Base-by-base conservation (phyloP, 371 early-diverging fungal genomes). In the Blastocladiella emersonii region DNA sequence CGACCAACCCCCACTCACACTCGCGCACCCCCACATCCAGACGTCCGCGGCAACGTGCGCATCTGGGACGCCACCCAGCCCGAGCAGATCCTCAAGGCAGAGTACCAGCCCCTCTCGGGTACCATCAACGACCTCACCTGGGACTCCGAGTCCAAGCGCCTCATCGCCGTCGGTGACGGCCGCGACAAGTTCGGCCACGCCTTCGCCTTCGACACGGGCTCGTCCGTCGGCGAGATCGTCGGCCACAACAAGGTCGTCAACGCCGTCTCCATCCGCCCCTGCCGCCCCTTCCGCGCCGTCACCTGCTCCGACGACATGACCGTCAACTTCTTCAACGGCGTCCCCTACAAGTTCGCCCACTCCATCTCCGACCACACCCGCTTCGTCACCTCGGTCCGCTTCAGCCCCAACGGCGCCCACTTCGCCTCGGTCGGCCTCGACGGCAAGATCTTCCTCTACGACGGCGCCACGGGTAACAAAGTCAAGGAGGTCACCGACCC, bases 161-260 rank as follows among this genome's bases (percentile, higher is more conserved):
- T 98, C 27, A 85, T 96, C 68, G 96, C 89, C 41, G 96, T 92
- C 0, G 98, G 98, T 61, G 92, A 94, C 57, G 97, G 98, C 63
- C 89, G 84, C 69, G 92, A 90, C 70, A 75, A 75, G 81, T 93
- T 86, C 66, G 97, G 89, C 13, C 91, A 89, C 64, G 91, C 92
- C 0, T 91, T 97, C 74, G 63, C 84, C 34, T 90, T 84, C 66
- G 96, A 97, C 72, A 72, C 90, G 6, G 89, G 89, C 35, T 88
- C 90, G 35, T 88, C 93, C n/a, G 86, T 87, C 32, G 98, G 98
- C 59, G 89, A 90, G 67, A 87, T 96, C 56, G 80, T 77, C 61
- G 98, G 96, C 13, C 98, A 95, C 70, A 80, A 80, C 73, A 92
- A 91, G 70, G 78, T 75, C 23, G 78, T 91, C 73, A 95, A 95